phyloP scores from a whole-genome alignment of 306 rosid genomes.

The Vigna hirtella region DNA sequence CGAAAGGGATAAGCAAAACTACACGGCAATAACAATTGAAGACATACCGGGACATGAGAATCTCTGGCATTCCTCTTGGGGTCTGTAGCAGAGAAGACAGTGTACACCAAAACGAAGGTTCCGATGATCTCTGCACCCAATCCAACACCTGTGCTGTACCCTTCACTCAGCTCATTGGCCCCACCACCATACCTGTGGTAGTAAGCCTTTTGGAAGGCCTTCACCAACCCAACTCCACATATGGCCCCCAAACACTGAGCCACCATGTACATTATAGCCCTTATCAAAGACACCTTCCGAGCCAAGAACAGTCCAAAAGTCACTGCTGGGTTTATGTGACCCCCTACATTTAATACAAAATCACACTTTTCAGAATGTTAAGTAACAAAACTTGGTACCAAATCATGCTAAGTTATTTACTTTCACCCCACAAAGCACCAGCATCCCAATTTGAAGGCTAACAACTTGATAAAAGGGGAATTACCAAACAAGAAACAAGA shows the following conservation, averaged over 20 bases:
- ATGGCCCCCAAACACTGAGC: constrained; percentile 84
- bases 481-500: neutral
- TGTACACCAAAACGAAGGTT: constrained; percentile 73
- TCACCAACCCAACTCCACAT: constrained; percentile 77
- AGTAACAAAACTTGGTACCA: neutral
- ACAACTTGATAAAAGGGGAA: neutral
- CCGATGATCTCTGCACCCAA: constrained; percentile 77
- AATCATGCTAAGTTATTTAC: neutral
- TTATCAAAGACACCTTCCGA: constrained; percentile 69
- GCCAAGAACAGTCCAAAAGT: constrained; percentile 80
- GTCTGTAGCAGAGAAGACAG: constrained; percentile 82
- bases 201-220: constrained; percentile 64
- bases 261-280: constrained; percentile 76
- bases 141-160: constrained; percentile 64
- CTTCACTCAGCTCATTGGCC: constrained; percentile 54
- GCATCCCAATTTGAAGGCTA: neutral
- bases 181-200: constrained; percentile 68
- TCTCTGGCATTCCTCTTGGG: constrained; percentile 82
- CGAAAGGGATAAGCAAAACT: neutral
- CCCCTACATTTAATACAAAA: constrained; percentile 50
- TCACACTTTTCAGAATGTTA: neutral
- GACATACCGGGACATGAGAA: constrained; percentile 75
- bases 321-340: constrained; percentile 87
- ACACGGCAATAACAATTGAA: neutral
- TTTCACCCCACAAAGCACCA: neutral